These are phyloP conservation scores for Globisporangium carolinianum DNA, from an alignment of 352 stramenopile species.

Conservation along the genomic window DNA sequence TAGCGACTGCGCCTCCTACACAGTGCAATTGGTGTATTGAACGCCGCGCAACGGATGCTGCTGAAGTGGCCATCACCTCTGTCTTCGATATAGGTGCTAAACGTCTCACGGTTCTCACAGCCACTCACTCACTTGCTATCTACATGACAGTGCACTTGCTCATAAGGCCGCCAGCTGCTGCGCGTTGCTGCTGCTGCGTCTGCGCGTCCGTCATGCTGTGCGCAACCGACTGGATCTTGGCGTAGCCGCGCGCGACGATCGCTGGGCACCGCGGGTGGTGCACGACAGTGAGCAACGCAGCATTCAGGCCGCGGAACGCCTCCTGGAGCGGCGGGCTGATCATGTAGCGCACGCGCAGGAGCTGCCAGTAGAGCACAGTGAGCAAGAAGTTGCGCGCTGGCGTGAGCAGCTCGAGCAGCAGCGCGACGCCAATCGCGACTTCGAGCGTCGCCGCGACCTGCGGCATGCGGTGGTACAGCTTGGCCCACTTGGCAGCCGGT, in stretches of 20 bases:
- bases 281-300: conserved; percentile 44
- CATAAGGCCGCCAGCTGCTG: conserved; percentile 23
- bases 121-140: conserved; percentile 3
- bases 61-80: neutral
- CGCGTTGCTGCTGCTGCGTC: conserved; percentile 29
- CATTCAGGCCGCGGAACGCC: conserved; percentile 68
- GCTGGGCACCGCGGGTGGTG: conserved; percentile 65
- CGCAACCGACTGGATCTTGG: conserved; percentile 62
- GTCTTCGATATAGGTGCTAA: too few species aligned
- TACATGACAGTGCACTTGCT: conserved; percentile 75
- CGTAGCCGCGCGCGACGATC: conserved; percentile 43
- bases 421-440: conserved; percentile 69
- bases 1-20: too few species aligned
- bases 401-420: conserved; percentile 81
- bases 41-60: too few species aligned
- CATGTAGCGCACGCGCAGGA: conserved; percentile 89
- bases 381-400: conserved; percentile 83
- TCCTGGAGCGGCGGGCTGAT: conserved; percentile 83
- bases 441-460: conserved; percentile 75
- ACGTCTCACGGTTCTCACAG: neutral
- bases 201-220: conserved; percentile 60
- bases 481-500: conserved; percentile 66
- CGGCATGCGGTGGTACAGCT: conserved; percentile 75
- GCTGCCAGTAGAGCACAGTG: conserved; percentile 86
- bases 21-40: too few species aligned